Evolutionary conservation across 2,329 filamentous ascomycete species (phyloP), one percentile per base, ranked within the genome.

Genomic region (Raffaelea deltoideospora): DNA sequence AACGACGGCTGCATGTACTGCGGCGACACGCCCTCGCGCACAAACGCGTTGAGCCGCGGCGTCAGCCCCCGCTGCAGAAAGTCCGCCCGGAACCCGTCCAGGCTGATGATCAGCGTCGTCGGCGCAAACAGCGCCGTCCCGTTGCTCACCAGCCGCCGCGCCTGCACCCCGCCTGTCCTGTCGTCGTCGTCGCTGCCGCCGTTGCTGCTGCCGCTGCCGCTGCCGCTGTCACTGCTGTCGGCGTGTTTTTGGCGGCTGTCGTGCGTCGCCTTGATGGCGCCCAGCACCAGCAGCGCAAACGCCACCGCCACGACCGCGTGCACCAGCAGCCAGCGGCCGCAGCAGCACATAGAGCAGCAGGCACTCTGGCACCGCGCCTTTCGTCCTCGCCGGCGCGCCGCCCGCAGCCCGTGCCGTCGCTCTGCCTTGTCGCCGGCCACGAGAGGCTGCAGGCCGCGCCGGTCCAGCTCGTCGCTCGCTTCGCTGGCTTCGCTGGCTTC

Each of bases 51-150:
- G 9, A 98, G 64, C 2, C 79, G 76, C 1, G 88, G 90, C 1
- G 88, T 95, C 23, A 96, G 60, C 1, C 78, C 79, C 13, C 86
- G 76, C 44, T 80, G 72, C 29, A 98, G 64, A 50, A 95, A 96
- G 53, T 96, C 90, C 17, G 90, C 88, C 14, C 90, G 79, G 61
- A 98, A 96, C 4, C 90, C 90, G 56, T 98, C 90, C 15, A 98
- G 68, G 32, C 87, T 95, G 52, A 98, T 82, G 37, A 96, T 66
- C 41, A 98, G 80, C 2, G 90, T 95, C 0, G 90, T 98, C 1
- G 87, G 86, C 10, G 76, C 79, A 53, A 96, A 98, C 5, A 84
- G 61, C 2, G 86, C 81, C 0, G 86, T 93, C 37, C 90, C 90
- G 54, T 98, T 98, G 61, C 68, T 78, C 41, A 69, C 49, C 21